A percentile compares a stretch with the other conserved stretches of the same genome.
Conservation (phyloP, 2,329 filamentous ascomycete genomes). For the Colletotrichum orchidophilum region DNA sequence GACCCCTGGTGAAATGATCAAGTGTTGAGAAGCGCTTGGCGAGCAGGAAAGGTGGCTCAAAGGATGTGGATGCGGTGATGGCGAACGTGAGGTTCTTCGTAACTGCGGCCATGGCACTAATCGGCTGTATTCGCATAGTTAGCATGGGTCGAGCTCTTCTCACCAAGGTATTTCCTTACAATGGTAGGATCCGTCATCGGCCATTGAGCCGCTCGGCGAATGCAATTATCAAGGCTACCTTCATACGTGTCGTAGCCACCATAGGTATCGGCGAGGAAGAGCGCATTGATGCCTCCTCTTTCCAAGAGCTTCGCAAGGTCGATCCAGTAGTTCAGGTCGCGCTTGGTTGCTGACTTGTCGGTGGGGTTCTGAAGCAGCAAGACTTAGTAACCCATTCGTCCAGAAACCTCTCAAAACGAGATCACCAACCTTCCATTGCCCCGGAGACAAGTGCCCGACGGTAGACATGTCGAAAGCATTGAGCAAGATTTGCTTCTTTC, state of each 20-base stretch:
- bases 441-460: constrained; percentile 70
- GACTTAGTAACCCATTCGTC: neutral
- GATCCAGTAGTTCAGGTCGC: constrained; percentile 70
- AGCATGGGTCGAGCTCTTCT: accelerated
- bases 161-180: constrained; percentile 47
- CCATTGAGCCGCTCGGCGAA: constrained; percentile 70
- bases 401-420: too few species aligned
- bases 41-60: constrained; percentile 69
- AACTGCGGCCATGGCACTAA: constrained; percentile 73
- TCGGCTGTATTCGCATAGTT: constrained; percentile 52
- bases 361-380: constrained; percentile 59
- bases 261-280: constrained; percentile 74
- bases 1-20: constrained; percentile 68
- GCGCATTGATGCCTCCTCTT: constrained; percentile 68
- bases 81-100: constrained; percentile 71
- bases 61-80: constrained; percentile 70
- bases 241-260: constrained; percentile 72
- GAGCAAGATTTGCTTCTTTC: constrained; percentile 56
- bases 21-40: constrained; percentile 70
- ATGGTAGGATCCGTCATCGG: constrained; percentile 72
- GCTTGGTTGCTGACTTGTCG: constrained; percentile 69
- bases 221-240: constrained; percentile 67
- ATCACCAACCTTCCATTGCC: constrained; percentile 71
- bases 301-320: constrained; percentile 71
- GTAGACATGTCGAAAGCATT: constrained; percentile 71